Evolutionary conservation across 2,329 filamentous ascomycete genomes (phyloP).

Genomic region (Byssothecium circinans): DNA sequence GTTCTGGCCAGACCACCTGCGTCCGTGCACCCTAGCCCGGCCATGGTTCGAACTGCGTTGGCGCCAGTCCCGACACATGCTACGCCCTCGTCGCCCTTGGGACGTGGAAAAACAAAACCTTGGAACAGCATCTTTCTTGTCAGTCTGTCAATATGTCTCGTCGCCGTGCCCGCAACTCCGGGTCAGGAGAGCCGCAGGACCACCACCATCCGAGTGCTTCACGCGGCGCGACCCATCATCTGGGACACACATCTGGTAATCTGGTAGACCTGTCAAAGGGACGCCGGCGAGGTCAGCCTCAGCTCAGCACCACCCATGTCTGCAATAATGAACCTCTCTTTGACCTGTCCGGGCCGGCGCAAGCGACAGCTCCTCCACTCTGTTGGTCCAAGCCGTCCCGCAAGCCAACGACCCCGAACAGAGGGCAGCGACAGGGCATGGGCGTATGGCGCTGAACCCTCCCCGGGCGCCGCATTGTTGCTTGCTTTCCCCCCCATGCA

Average conservation of each 20-base stretch:
- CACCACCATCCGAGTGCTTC: slow-evolving; percentile 2
- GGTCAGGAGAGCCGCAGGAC: slow-evolving; percentile 40
- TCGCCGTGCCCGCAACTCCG: slow-evolving; percentile 3
- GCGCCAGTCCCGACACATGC: slow-evolving; percentile 40
- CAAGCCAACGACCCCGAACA: slow-evolving; percentile 40
- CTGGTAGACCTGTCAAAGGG: slow-evolving; percentile 10
- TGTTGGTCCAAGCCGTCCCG: slow-evolving; percentile 43
- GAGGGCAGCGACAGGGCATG: slow-evolving; percentile 38
- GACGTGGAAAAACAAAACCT: slow-evolving; percentile 32
- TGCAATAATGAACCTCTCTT: slow-evolving; percentile 6
- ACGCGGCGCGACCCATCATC: background rate
- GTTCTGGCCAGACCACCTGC: slow-evolving; percentile 40
- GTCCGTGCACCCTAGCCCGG: slow-evolving; percentile 32
- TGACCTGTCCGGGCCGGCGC: slow-evolving; percentile 31
- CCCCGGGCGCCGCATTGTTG: slow-evolving; percentile 39
- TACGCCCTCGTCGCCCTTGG: slow-evolving; percentile 36
- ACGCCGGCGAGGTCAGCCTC: slow-evolving; percentile 15
- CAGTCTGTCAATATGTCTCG: background rate
- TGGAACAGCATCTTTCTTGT: slow-evolving; percentile 5
- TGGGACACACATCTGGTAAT: too few relatives aligned
- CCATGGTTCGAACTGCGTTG: slow-evolving; percentile 32
- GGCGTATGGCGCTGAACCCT: slow-evolving; percentile 21
- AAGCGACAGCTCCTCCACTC: slow-evolving; percentile 40
- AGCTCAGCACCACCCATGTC: slow-evolving; percentile 1
- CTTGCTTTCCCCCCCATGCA: slow-evolving; percentile 29